Base-by-base conservation (phyloP, 1,139 yeast genomes). In the Torulaspora pretoriensis region DNA sequence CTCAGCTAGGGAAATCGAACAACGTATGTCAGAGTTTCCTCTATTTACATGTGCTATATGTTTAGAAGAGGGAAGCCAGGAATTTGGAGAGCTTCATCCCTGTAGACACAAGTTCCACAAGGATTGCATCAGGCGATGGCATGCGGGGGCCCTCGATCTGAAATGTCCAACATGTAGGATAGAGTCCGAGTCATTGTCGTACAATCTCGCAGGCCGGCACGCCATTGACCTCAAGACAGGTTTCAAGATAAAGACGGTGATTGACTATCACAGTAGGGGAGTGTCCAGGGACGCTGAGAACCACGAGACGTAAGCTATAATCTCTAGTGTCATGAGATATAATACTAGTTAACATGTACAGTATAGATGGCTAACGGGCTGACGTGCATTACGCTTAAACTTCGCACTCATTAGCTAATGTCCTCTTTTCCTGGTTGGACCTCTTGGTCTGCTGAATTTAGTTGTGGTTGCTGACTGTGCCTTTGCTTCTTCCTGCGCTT, bases 381-480 rank as follows among this genome's bases (percentile, higher is more conserved):
- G 5, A 19, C 22, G 22, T 19, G 22, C 22, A 19, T 19, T 19
- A 7, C 2, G 13, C 14, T 23, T 26, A 26, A 31, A 13, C 32
- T 27, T n/a, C n/a, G 29, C 6, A 38, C 23, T 31, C 23, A 23
- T 29, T 12, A n/a, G 38, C 29, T 17, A 24, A 23, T 16, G 23
- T 24, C 38, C 35, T 38, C 44, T 52, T 51, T 54, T 63, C 48
- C 65, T 61, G 12, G 49, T 51, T 26, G 83, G 83, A 2, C 82
- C 82, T 56, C 68, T 75, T 45, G 83, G 83, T 57, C 74, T 77
- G 50, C 59, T 71, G 50, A 78, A 76, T 51, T 63, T 74, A 35
- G 51, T 52, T 55, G 49, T 49, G 6, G 58, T 41, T 17, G 51
- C 45, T 8, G 57, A 38, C 9, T 55, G 42, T n/a, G 52, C 35